These are phyloP conservation scores for Calonectria crousiana DNA, from an alignment of 2,329 filamentous ascomycete genomes.

Conservation along the genomic window DNA sequence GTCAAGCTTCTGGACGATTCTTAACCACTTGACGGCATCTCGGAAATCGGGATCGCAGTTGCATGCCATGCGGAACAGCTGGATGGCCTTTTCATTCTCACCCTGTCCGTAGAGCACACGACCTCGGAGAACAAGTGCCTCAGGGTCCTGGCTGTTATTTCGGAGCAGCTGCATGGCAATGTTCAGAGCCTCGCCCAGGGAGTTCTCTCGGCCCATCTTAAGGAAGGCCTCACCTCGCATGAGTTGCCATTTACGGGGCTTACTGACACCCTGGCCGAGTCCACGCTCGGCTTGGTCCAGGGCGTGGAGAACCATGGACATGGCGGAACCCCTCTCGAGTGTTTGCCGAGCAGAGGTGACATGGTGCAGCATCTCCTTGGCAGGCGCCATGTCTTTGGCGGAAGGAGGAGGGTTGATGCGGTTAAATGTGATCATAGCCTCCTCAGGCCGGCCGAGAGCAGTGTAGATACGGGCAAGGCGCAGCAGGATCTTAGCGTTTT, in stretches of 20 bases:
- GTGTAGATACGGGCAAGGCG: slow-evolving; percentile 92
- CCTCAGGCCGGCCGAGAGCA: slow-evolving; percentile 84
- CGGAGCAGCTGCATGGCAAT: slow-evolving; percentile 90
- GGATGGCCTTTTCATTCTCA: slow-evolving; percentile 94
- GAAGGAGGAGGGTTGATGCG: slow-evolving; percentile 85
- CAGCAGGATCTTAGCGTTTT: slow-evolving; percentile 89
- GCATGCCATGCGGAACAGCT: slow-evolving; percentile 90
- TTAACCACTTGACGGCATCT: slow-evolving; percentile 88
- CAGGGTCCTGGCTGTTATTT: slow-evolving; percentile 90
- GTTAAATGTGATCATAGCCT: slow-evolving; percentile 85
- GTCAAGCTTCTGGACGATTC: slow-evolving; percentile 91
- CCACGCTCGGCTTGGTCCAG: slow-evolving; percentile 90
- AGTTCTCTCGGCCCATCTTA: slow-evolving; percentile 91
- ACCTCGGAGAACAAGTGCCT: slow-evolving; percentile 90
- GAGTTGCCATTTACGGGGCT: slow-evolving; percentile 92
- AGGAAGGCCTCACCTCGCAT: slow-evolving; percentile 93
- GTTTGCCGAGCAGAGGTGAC: slow-evolving; percentile 84
- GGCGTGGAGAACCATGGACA: slow-evolving; percentile 92
- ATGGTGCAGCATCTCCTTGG: slow-evolving; percentile 86
- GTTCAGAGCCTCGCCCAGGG: slow-evolving; percentile 91
- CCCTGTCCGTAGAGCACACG: slow-evolving; percentile 90
- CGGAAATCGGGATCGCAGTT: slow-evolving; percentile 93
- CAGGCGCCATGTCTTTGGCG: slow-evolving; percentile 86
- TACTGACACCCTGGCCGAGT: slow-evolving; percentile 79
- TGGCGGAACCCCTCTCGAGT: slow-evolving; percentile 79